Conservation (phyloP, 768 basidiomycete species). For the Brasilioporus rufonigricans region DNA sequence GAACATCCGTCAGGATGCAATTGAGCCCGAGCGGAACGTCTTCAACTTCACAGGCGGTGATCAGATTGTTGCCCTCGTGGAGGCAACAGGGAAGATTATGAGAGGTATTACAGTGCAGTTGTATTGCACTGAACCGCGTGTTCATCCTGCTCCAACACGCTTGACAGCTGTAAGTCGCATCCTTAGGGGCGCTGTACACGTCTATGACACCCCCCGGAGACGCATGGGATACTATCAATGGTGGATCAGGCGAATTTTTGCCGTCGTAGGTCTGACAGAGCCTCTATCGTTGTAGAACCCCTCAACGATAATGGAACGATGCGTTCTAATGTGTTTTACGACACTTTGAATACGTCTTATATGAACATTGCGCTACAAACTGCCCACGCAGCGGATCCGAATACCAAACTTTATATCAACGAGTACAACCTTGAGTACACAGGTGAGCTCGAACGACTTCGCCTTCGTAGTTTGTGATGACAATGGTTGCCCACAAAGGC, state of each 20-base stretch:
- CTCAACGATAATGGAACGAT: slow-evolving; percentile 58
- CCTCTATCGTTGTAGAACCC: slow-evolving; percentile 8
- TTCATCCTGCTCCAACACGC: slow-evolving; percentile 1
- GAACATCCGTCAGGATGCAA: slow-evolving; percentile 10
- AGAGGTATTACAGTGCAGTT: slow-evolving; percentile 9
- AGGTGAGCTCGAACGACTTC: slow-evolving; percentile 14
- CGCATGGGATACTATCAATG: slow-evolving; percentile 23
- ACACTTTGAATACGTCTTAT: slow-evolving; percentile 47
- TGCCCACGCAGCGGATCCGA: slow-evolving; percentile 30
- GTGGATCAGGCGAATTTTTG: background rate
- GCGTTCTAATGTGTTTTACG: slow-evolving; percentile 52
- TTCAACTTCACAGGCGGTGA: slow-evolving; percentile 24
- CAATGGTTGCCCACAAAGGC: background rate
- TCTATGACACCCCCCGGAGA: slow-evolving; percentile 8
- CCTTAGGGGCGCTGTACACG: background rate
- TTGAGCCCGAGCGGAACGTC: slow-evolving; percentile 24
- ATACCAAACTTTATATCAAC: slow-evolving; percentile 35
- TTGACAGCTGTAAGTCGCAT: slow-evolving; percentile 13
- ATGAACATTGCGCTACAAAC: slow-evolving; percentile 47
- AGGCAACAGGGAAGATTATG: slow-evolving; percentile 18
- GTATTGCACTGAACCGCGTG: background rate
- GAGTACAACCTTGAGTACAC: slow-evolving; percentile 27
- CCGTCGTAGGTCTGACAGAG: background rate
- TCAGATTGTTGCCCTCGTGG: slow-evolving; percentile 18
- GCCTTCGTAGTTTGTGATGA: background rate